Evolutionary conservation across 1,284 basidiomycete species (phyloP).

Genomic region (Sanguinoderma infundibulare): DNA sequence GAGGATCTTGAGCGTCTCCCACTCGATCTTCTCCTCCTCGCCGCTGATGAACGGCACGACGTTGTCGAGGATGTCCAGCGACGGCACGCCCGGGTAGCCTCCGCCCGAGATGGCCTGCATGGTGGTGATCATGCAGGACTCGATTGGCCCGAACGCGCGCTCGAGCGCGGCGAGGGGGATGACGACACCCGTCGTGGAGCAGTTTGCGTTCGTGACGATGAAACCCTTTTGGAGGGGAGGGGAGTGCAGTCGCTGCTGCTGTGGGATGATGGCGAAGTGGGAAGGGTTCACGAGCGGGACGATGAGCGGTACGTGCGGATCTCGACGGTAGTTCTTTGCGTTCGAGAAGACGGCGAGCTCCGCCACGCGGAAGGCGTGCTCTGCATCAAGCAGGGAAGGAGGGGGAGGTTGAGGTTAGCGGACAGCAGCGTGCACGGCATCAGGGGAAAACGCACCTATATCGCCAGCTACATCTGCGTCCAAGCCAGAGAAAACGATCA

Average conservation of each 20-base stretch:
- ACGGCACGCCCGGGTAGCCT: slow-evolving; percentile 94
- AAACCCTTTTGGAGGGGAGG: slow-evolving; percentile 86
- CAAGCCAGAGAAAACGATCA: slow-evolving; percentile 92
- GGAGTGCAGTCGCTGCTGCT: slow-evolving; percentile 76
- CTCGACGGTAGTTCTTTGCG: slow-evolving; percentile 95
- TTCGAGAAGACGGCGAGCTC: slow-evolving; percentile 97
- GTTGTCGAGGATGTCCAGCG: slow-evolving; percentile 95
- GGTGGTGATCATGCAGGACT: slow-evolving; percentile 90
- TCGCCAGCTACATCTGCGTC: slow-evolving; percentile 95
- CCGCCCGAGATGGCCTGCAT: slow-evolving; percentile 98
- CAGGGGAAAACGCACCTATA: slow-evolving; percentile 70
- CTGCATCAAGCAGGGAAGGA: slow-evolving; percentile 45
- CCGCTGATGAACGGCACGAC: slow-evolving; percentile 94
- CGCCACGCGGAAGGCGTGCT: slow-evolving; percentile 85
- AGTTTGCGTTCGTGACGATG: slow-evolving; percentile 99
- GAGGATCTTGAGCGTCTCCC: slow-evolving; percentile 97
- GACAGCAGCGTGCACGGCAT: not conserved
- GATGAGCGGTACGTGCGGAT: slow-evolving; percentile 94
- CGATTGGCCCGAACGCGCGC: slow-evolving; percentile 90
- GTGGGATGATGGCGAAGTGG: slow-evolving; percentile 85
- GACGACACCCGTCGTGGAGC: slow-evolving; percentile 94
- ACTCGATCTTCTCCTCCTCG: slow-evolving; percentile 99
- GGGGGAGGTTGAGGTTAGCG: not conserved
- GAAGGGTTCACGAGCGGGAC: slow-evolving; percentile 95
- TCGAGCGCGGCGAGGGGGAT: slow-evolving; percentile 94